A percentile compares a stretch with the other conserved stretches of the same genome.
phyloP scores from a whole-genome alignment of 306 rosid species.

The Cicer cuneatum region DNA sequence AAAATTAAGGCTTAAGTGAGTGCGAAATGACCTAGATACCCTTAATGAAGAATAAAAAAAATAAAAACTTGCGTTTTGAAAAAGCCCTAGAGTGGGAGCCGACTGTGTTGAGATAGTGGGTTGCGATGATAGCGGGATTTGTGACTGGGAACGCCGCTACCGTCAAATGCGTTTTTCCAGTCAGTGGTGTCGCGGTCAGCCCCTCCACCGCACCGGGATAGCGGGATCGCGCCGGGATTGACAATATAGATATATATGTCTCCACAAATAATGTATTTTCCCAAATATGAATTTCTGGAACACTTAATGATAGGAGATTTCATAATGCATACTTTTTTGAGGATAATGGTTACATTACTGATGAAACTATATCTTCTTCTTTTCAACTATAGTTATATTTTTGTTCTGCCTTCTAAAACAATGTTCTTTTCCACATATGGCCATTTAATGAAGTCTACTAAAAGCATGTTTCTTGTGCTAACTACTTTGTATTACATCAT shows the following conservation, averaged over 20 bases:
- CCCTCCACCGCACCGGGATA: too few species aligned
- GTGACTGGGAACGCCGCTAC: too few species aligned
- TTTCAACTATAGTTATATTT: constrained; percentile 5
- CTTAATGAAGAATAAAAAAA: too few species aligned
- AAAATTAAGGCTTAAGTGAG: too few species aligned
- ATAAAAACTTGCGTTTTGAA: too few species aligned
- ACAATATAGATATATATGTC: neutral
- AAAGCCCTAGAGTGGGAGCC: too few species aligned
- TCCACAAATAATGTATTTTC: constrained; percentile 27
- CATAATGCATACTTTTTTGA: constrained; percentile 15
- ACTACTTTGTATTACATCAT: constrained; percentile 42
- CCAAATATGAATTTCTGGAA: constrained; percentile 15
- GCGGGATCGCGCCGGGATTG: too few species aligned
- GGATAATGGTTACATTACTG: constrained; percentile 31
- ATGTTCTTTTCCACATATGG: constrained; percentile 14
- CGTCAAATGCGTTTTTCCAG: too few species aligned
- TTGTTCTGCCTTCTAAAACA: neutral
- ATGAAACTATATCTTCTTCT: constrained; percentile 31
- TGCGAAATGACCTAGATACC: too few species aligned
- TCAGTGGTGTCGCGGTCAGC: too few species aligned
- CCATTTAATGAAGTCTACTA: constrained; percentile 23
- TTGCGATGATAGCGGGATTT: too few species aligned
- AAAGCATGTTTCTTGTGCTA: constrained; percentile 26
- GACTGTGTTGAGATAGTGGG: too few species aligned
- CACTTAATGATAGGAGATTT: constrained; percentile 14